A percentile compares a stretch with the other conserved stretches of the same genome.
Conservation (phyloP, 352 stramenopile genomes). For the Phytophthora pseudosyringae region DNA sequence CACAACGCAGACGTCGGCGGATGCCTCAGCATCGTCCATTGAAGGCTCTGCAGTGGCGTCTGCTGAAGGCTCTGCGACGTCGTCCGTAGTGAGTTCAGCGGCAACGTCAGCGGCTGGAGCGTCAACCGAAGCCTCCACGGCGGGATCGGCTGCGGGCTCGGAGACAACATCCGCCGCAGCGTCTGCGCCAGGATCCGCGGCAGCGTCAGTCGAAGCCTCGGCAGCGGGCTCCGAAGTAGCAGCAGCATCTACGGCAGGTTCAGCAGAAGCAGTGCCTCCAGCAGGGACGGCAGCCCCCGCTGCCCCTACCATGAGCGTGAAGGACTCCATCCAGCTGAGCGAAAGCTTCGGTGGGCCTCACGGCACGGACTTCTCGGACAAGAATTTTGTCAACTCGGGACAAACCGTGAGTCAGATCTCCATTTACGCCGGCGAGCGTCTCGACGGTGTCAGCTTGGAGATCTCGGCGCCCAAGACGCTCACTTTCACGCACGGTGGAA, state of each 20-base stretch:
- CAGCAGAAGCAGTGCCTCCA: background rate
- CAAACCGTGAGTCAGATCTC: slow-evolving; percentile 30
- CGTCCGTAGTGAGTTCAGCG: background rate
- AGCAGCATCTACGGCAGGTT: background rate
- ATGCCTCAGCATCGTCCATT: background rate
- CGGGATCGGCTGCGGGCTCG: background rate
- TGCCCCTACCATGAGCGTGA: slow-evolving; percentile 15
- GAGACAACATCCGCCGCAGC: background rate
- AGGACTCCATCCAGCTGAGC: slow-evolving; percentile 28
- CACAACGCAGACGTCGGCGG: background rate
- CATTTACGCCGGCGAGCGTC: slow-evolving; percentile 24
- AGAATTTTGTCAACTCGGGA: slow-evolving; percentile 32
- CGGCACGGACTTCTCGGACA: slow-evolving; percentile 33
- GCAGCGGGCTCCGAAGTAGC: background rate
- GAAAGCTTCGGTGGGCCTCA: slow-evolving; percentile 34
- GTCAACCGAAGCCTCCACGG: background rate
- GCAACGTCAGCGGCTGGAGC: background rate
- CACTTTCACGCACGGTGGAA: slow-evolving; percentile 32
- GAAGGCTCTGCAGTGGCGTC: slow-evolving; percentile 4
- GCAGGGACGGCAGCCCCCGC: slow-evolving; percentile 17
- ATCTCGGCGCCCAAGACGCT: slow-evolving; percentile 18
- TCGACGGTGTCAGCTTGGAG: slow-evolving; percentile 29
- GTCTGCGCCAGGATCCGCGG: background rate
- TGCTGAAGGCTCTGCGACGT: background rate
- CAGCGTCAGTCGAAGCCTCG: background rate